Base-by-base conservation (phyloP, 2,329 filamentous ascomycete species). In the Sarocladiaceae sp. region DNA sequence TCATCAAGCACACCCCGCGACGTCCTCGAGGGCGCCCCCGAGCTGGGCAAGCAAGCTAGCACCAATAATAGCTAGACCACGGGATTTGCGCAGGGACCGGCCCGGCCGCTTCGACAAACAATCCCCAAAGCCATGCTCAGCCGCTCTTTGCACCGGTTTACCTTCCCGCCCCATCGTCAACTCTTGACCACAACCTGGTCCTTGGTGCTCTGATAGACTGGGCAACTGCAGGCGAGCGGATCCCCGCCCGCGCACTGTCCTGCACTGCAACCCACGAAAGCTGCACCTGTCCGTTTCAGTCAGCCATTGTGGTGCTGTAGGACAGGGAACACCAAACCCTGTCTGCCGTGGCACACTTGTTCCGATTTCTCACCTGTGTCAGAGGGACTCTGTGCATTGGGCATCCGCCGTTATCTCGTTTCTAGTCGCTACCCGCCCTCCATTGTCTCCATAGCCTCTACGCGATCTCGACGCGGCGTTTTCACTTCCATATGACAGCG, bases 211-310 rank as follows among this genome's bases (percentile, higher is more conserved):
- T 16, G 11, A 27, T 21, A n/a, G n/a, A 41, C 37, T 41, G 29
- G 37, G 37, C 15, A 41, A 41, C 37, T 41, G 37, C 37, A 41
- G 21, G 37, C 37, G 37, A 41, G 37, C 37, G 37, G 37, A 41
- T 41, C 26, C 37, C 37, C 37, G 37, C 23, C 37, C 23, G 37
- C 37, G 20, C 37, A 41, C 37, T 41, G 23, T 15, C 18, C n/a
- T 29, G 37, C 37, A 29, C 24, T 41, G 37, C 37, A 41, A 41
- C 37, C 37, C 37, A 24, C 23, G 12, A 35, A 29, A 24, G n/a
- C 37, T 41, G 37, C 37, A 41, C 15, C 24, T 13, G 15, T 41
- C 37, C 37, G 29, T 23, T 24, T 41, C n/a, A 7, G 21, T 29
- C 23, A 10, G 19, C 29, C 37, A 41, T 41, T 27, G 16, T 16